phyloP scores from a whole-genome alignment of 1,139 yeast genomes.

The Protomyces lactucae-debilis region DNA sequence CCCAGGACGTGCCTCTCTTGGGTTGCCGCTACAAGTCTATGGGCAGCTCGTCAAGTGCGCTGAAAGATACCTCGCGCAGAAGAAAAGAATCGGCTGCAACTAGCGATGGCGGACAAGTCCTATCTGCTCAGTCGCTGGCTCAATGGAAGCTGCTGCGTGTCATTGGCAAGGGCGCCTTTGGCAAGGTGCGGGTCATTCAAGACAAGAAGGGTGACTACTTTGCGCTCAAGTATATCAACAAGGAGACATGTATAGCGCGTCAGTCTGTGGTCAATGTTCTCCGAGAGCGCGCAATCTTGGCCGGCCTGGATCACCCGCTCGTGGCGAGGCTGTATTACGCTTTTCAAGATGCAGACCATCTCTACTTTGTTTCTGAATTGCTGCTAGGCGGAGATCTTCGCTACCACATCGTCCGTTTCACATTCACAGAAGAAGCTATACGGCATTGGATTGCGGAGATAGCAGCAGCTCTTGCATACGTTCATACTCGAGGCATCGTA shows the following conservation, averaged over 20 bases:
- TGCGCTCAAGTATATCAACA: slow-evolving; percentile 32
- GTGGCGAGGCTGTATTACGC: slow-evolving; percentile 77
- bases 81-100: background rate
- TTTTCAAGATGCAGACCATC: slow-evolving; percentile 66
- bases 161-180: slow-evolving; percentile 33
- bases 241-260: slow-evolving; percentile 30
- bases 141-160: slow-evolving; percentile 30
- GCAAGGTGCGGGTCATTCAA: slow-evolving; percentile 32
- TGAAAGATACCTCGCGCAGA: background rate
- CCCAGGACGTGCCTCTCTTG: too few species aligned
- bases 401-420: slow-evolving; percentile 58
- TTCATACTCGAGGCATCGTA: slow-evolving; percentile 59
- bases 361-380: slow-evolving; percentile 58
- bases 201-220: slow-evolving; percentile 28
- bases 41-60: background rate
- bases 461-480: slow-evolving; percentile 59
- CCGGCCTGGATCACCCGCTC: slow-evolving; percentile 66
- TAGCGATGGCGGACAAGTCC: background rate
- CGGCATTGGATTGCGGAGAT: slow-evolving; percentile 65
- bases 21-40: background rate
- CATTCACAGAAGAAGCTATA: slow-evolving; percentile 56
- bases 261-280: slow-evolving; percentile 47
- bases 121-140: background rate
- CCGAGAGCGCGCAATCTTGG: slow-evolving; percentile 58
- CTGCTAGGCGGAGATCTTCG: slow-evolving; percentile 87